phyloP scores from a whole-genome alignment of 139 green algal genomes.

The Monoraphidium neglectum region DNA sequence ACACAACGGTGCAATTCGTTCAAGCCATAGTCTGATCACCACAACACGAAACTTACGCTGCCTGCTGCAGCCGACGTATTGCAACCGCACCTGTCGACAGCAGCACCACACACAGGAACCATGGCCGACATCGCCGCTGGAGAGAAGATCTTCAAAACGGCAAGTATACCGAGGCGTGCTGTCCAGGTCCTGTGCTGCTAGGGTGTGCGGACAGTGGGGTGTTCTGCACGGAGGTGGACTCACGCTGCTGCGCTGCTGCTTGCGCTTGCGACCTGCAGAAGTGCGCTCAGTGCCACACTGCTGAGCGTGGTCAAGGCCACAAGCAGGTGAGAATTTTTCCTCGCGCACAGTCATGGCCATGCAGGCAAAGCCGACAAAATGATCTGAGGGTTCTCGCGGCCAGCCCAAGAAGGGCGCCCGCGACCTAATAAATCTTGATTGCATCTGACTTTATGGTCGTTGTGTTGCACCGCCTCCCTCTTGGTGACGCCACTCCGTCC shows the following conservation, averaged over 20 bases:
- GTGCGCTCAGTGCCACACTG: constrained; percentile 92
- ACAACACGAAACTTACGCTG: no score
- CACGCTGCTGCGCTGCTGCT: neutral
- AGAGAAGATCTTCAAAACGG: constrained; percentile 96
- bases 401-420: neutral
- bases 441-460: neutral
- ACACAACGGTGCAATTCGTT: no score
- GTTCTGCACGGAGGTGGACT: neutral
- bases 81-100: no score
- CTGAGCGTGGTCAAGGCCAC: constrained; percentile 91
- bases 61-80: no score
- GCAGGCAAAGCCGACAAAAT: neutral
- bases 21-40: no score
- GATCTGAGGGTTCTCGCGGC: neutral
- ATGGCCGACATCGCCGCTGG: constrained; percentile 68
- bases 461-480: neutral
- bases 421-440: neutral
- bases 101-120: no score
- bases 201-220: neutral
- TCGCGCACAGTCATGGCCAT: neutral
- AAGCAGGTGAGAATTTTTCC: constrained; percentile 85
- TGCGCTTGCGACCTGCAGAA: constrained; percentile 7
- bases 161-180: constrained; percentile 69
- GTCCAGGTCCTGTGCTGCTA: neutral
- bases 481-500: neutral